Evolutionary conservation across 2,329 filamentous ascomycete species (phyloP).

Genomic region (Blumeriella jaapii): DNA sequence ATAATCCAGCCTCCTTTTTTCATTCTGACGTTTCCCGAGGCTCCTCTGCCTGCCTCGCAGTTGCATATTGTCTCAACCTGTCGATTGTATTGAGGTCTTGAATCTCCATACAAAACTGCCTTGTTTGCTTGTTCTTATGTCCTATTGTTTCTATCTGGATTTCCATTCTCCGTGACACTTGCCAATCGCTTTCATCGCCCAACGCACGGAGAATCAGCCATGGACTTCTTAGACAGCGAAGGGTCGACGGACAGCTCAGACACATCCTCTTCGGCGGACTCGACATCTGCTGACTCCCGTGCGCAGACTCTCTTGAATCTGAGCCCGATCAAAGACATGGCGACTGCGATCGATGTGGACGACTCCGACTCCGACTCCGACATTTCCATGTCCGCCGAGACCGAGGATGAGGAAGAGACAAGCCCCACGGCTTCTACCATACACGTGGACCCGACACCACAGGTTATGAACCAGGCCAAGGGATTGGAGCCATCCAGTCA

Average conservation of each 20-base stretch:
- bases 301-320: slow-evolving; percentile 10
- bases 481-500: neutral
- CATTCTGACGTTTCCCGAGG: slow-evolving; percentile 13
- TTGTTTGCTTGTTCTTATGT: slow-evolving; percentile 14
- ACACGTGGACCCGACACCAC: slow-evolving; percentile 5
- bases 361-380: slow-evolving; percentile 28
- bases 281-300: slow-evolving; percentile 17
- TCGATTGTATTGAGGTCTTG: slow-evolving; percentile 19
- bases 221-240: slow-evolving; percentile 21
- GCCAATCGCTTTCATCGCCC: slow-evolving; percentile 5
- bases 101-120: slow-evolving; percentile 18
- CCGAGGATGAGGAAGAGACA: slow-evolving; percentile 24
- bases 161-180: slow-evolving; percentile 9
- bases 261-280: slow-evolving; percentile 17
- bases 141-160: slow-evolving; percentile 13
- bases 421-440: neutral
- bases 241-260: slow-evolving; percentile 22
- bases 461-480: neutral
- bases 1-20: slow-evolving; percentile 12
- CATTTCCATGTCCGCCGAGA: slow-evolving; percentile 28
- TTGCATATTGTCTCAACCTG: slow-evolving; percentile 15
- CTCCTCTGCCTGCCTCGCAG: slow-evolving; percentile 11
- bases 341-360: slow-evolving; percentile 14
- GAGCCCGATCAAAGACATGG: slow-evolving; percentile 11
- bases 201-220: slow-evolving; percentile 6